These are phyloP conservation scores for Podochytrium sp. DNA, from an alignment of 192 early-diverging fungal genomes.

Conservation along the genomic window DNA sequence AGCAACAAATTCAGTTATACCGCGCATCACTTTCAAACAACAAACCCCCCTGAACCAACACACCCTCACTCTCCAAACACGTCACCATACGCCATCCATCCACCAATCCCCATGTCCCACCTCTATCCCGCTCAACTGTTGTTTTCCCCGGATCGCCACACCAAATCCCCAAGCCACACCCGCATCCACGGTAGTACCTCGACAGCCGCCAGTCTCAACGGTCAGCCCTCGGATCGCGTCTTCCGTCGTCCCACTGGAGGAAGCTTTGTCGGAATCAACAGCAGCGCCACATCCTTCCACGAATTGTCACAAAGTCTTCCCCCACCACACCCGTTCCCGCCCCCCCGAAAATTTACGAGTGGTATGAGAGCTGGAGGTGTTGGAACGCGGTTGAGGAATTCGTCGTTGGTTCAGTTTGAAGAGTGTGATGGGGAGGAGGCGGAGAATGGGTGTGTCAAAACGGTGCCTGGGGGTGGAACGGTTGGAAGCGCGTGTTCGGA, in stretches of 20 bases:
- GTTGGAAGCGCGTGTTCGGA: background rate
- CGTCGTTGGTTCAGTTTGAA: background rate
- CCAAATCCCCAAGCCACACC: background rate
- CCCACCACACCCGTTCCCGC: background rate
- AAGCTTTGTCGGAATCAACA: background rate
- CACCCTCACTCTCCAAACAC: too few relatives aligned
- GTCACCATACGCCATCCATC: too few relatives aligned
- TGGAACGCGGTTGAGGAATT: background rate
- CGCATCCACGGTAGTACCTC: background rate
- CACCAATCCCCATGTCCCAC: too few relatives aligned
- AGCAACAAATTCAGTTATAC: background rate
- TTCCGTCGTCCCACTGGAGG: background rate
- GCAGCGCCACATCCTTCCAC: background rate
- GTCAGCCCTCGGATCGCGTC: background rate
- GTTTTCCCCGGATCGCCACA: background rate
- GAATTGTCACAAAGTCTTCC: background rate
- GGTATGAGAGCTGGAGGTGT: background rate
- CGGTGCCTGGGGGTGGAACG: background rate
- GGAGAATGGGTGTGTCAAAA: background rate
- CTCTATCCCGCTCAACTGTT: background rate
- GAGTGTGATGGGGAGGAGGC: background rate
- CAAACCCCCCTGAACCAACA: too few relatives aligned
- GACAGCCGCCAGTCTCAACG: background rate
- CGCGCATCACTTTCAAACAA: too few relatives aligned
- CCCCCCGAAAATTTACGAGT: background rate